These are phyloP conservation scores for Fusarium pseudonygamai DNA, from an alignment of 2,329 filamentous ascomycete genomes.

Conservation along the genomic window DNA sequence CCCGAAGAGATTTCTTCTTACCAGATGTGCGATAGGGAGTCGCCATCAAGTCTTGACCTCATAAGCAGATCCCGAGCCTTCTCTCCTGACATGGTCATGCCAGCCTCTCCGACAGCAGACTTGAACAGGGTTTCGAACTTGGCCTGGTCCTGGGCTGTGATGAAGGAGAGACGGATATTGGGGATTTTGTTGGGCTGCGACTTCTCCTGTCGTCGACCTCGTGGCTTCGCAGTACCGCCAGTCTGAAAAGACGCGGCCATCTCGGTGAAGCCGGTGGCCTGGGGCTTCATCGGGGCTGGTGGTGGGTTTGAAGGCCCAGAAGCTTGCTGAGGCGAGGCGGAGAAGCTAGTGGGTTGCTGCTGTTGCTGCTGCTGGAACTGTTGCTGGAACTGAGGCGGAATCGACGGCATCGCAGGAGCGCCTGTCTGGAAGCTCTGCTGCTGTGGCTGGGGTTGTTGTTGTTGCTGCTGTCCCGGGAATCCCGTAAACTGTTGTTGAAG, in stretches of 20 bases:
- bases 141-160: conserved; percentile 91
- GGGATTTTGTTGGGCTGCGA: conserved; percentile 78
- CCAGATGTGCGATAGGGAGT: conserved; percentile 93
- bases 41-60: conserved; percentile 87
- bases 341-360: conserved; percentile 57
- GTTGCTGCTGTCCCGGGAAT: conserved; percentile 60
- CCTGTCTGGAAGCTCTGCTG: conserved; percentile 71
- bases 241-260: conserved; percentile 75
- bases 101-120: conserved; percentile 85
- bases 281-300: conserved; percentile 70
- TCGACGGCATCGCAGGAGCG: conserved; percentile 67
- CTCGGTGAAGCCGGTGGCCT: conserved; percentile 71
- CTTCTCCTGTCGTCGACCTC: conserved; percentile 60
- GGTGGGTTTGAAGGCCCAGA: conserved; percentile 60
- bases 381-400: conserved; percentile 68
- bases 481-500: conserved; percentile 76
- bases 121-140: conserved; percentile 99
- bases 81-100: conserved; percentile 89
- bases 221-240: conserved; percentile 55
- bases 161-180: conserved; percentile 93
- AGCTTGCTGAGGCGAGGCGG: conserved; percentile 60
- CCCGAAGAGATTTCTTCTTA: conserved; percentile 54
- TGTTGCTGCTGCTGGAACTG: conserved; percentile 64
- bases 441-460: conserved; percentile 49
- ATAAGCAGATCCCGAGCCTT: conserved; percentile 90